phyloP scores from a whole-genome alignment of 768 basidiomycete species.

The Mycena chlorophos region DNA sequence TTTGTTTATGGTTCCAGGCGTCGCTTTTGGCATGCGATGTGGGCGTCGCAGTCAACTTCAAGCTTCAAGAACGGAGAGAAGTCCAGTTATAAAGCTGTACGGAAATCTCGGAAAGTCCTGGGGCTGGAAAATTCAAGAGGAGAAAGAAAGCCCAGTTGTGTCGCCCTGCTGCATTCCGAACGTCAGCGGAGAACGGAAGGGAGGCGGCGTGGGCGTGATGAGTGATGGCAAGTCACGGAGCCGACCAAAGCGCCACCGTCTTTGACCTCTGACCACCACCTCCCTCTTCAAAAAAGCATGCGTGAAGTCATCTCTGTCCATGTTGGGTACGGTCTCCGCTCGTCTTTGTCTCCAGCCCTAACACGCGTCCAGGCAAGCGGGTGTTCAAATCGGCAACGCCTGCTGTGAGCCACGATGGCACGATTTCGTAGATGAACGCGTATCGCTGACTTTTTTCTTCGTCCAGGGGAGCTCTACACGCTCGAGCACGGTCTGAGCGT shows the following conservation, averaged over 20 bases:
- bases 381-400: constrained; percentile 97
- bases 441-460: constrained; percentile 35
- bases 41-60: no score
- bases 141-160: no score
- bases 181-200: no score
- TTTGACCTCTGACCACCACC: neutral
- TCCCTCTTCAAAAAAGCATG: constrained; percentile 45
- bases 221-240: neutral
- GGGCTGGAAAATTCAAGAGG: no score
- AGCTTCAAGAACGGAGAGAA: no score
- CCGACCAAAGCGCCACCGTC: neutral
- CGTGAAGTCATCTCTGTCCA: constrained; percentile 98
- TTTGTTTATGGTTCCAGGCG: no score
- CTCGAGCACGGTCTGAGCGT: constrained; percentile 98
- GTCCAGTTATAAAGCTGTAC: no score
- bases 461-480: constrained; percentile 97
- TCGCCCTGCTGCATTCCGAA: no score
- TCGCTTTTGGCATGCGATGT: no score
- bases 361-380: constrained; percentile 70
- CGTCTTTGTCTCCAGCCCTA: neutral
- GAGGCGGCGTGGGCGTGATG: no score
- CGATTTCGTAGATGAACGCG: constrained; percentile 29
- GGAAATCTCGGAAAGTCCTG: no score
- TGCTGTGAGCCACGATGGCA: constrained; percentile 73
- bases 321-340: constrained; percentile 54